Base-by-base conservation (phyloP, 805 yeast genomes). In the Yamadazyma tumulicola region DNA sequence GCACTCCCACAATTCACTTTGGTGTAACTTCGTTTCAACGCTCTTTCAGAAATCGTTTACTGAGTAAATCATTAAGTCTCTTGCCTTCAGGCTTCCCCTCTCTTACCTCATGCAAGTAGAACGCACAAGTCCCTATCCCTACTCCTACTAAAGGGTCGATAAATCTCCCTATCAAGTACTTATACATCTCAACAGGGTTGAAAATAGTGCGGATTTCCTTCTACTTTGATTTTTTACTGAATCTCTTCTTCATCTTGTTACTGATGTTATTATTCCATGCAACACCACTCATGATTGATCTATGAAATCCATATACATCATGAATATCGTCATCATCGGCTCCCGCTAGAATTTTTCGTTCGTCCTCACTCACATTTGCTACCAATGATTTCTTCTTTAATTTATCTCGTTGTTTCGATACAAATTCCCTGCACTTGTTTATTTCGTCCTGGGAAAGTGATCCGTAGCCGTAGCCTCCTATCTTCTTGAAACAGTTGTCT, bases 371-470 rank as follows among this genome's bases (percentile, higher is more conserved):
- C 52, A 67, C 51, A 26, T 57, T 62, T 1, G 67, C 57, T 4
- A 53, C 54, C 22, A 61, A 46, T n/a, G 39, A 45, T 36, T 49
- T 60, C 31, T 55, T 62, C 23, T 41, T 44, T 11, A 66, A 27
- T 35, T 69, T 63, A 24, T 58, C 57, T 34, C 94, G 57, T 48
- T 77, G 81, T 25, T 76, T 75, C 6, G 78, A 65, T 10, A 91
- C 97, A 56, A 81, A 89, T 47, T 75, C 75, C 31, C 94, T 72
- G 50, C 96, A 83, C 47, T 79, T 74, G 41, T 75, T 70, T 31
- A 91, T 78, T 55, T 91, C 96, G 26, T 79, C 86, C 51, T 89
- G 96, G 2, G 89, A 78, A 15, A 86, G 59, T 42, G 80, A 80
- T 14, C 85, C 88, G 50, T 79, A 79, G 7, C 73, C 72, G 38